Evolutionary conservation across 768 basidiomycete species (phyloP).

Genomic region (Podaxis sp.): DNA sequence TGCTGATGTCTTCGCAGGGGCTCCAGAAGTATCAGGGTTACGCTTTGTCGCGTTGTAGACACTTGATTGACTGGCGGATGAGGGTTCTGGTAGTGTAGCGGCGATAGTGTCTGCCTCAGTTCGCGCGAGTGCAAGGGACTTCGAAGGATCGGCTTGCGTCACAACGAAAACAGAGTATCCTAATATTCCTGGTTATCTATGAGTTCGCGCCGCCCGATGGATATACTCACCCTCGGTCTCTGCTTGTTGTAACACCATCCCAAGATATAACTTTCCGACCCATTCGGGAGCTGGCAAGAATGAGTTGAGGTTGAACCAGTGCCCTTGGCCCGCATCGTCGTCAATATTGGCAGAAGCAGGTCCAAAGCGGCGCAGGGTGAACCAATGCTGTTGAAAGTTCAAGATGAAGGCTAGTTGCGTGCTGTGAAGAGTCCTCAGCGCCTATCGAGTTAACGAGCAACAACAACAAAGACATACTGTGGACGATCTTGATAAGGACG

Average conservation of each 20-base stretch:
- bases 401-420: conserved; percentile 85
- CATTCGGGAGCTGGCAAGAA: conserved; percentile 69
- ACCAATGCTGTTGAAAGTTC: conserved; percentile 88
- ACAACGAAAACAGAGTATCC: conserved; percentile 84
- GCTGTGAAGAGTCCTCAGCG: conserved; percentile 34
- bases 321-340: conserved; percentile 49
- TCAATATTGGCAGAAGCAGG: conserved; percentile 37
- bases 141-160: conserved; percentile 55
- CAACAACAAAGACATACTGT: conserved; percentile 49
- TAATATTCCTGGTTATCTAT: conserved; percentile 26
- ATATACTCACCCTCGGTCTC: conserved; percentile 68
- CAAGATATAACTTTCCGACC: conserved; percentile 80
- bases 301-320: conserved; percentile 92
- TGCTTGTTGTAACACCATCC: conserved; percentile 84
- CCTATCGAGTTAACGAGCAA: neutral
- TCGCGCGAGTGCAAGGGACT: conserved; percentile 53
- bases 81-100: conserved; percentile 56
- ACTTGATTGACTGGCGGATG: conserved; percentile 25
- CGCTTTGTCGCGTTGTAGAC: conserved; percentile 5
- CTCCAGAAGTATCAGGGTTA: neutral
- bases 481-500: conserved; percentile 70
- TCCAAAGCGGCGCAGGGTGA: conserved; percentile 82
- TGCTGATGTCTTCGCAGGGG: neutral
- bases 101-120: conserved; percentile 74
- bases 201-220: neutral